Base-by-base conservation (phyloP, 306 rosid species). In the Lathyrus sativus region DNA sequence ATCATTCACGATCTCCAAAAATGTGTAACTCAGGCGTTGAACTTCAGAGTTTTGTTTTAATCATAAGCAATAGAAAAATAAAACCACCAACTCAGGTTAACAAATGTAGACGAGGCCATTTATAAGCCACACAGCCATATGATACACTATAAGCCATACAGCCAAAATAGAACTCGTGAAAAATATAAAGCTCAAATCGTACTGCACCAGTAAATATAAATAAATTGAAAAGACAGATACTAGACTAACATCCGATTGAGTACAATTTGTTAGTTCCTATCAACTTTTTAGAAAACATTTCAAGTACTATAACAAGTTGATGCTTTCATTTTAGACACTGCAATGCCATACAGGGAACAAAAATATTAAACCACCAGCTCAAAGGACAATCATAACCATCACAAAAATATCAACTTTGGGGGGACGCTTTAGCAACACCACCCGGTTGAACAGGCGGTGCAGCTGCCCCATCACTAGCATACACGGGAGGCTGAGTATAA, bases 381-480 rank as follows among this genome's bases (percentile, higher is more conserved):
- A 19, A 13, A 43, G 51, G 46, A 37, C 28, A 41, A 29, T 41
- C 28, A 10, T 2, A 64, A 63, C 38, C 11, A 61, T 44, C 37
- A 24, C 46, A 68, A 48, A 49, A 56, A 24, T 13, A 63, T 80
- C 54, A 92, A 85, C 86, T 90, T 69, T 86, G 84, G 9, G 98
- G 98, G 1, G 98, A 90, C 2, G 87, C 77, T 71, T 90, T 90
- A 11, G 95, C 83, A 13, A 83, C 95, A 18, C 86, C 88, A 29
- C 85, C 71, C 64, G 19, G 90, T 9, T 56, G 88, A 37, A 66
- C 81, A 55, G 85, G 53, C 64, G 75, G 96, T 15, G 96, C 67
- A 15, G 90, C 77, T n/a, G 91, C 72, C 18, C 78, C 81, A 29
- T 91, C 96, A 33, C 81, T 77, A 37, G 89, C 67, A 79, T 89